These are phyloP conservation scores for Cercospora sojina DNA, from an alignment of 2,329 filamentous ascomycete species.

Conservation along the genomic window DNA sequence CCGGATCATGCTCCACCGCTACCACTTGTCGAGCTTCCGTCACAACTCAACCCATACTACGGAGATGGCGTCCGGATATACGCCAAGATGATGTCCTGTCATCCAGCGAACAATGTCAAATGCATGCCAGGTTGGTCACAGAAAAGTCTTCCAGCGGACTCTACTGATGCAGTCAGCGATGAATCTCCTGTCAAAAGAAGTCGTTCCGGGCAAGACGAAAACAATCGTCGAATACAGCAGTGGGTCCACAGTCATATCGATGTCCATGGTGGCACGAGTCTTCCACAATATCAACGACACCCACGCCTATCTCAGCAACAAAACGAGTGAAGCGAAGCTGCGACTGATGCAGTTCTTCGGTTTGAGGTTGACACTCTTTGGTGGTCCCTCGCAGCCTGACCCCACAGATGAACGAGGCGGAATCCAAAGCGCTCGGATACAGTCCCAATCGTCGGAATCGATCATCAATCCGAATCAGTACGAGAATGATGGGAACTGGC, in stretches of 20 bases:
- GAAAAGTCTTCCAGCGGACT: not conserved
- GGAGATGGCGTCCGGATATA: constrained; percentile 62
- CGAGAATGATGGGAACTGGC: constrained; percentile 81
- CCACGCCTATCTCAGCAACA: constrained; percentile 59
- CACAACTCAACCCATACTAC: constrained; percentile 56
- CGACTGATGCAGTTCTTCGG: constrained; percentile 61
- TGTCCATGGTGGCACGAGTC: constrained; percentile 56
- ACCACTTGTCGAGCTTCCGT: constrained; percentile 62
- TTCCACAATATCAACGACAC: constrained; percentile 54
- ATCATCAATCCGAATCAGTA: constrained; percentile 72
- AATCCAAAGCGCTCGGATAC: constrained; percentile 50
- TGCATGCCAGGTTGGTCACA: constrained; percentile 55
- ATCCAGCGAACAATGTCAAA: constrained; percentile 65
- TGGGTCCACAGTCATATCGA: constrained; percentile 61
- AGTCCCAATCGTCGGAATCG: constrained; percentile 45
- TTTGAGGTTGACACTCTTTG: constrained; percentile 55
- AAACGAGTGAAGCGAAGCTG: constrained; percentile 55
- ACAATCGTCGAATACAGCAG: constrained; percentile 62
- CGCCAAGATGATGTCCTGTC: constrained; percentile 65
- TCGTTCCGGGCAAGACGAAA: constrained; percentile 39
- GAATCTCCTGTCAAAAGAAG: constrained; percentile 21
- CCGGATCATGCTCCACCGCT: constrained; percentile 58
- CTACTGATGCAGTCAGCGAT: constrained; percentile 13
- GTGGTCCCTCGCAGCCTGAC: constrained; percentile 59
- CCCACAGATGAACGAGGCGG: constrained; percentile 55